Evolutionary conservation across 1,284 basidiomycete species (phyloP).

Genomic region (Apiotrichum laibachii): DNA sequence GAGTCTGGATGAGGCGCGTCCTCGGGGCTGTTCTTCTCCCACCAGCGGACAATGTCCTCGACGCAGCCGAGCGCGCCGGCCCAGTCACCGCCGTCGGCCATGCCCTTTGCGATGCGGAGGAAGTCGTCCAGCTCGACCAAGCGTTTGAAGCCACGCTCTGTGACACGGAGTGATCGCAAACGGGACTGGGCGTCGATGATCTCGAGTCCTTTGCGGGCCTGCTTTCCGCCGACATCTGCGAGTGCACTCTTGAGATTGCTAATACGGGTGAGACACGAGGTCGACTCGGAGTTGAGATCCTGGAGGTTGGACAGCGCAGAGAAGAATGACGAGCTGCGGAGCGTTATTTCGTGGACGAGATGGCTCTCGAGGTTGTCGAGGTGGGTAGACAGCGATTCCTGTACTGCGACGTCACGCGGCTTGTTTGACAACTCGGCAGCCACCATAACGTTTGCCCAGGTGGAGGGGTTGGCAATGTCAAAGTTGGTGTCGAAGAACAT

Average conservation of each 20-base stretch:
- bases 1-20: constrained; percentile 4
- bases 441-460: constrained; percentile 69
- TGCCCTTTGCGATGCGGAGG: constrained; percentile 63
- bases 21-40: constrained; percentile 51
- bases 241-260: constrained; percentile 68
- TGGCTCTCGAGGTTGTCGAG: constrained; percentile 94
- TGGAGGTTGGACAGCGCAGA: constrained; percentile 92
- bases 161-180: constrained; percentile 60
- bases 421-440: constrained; percentile 20
- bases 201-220: constrained; percentile 72
- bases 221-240: constrained; percentile 70
- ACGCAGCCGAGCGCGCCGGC: constrained; percentile 73
- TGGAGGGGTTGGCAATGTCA: constrained; percentile 79
- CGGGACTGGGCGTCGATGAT: constrained; percentile 67
- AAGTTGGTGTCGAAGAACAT: constrained; percentile 78
- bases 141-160: constrained; percentile 64
- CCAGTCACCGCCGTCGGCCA: constrained; percentile 81
- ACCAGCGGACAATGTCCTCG: constrained; percentile 68
- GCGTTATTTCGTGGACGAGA: constrained; percentile 86
- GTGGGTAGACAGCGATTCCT: constrained; percentile 90
- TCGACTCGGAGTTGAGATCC: constrained; percentile 83
- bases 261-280: constrained; percentile 75
- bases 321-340: constrained; percentile 91
- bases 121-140: constrained; percentile 73
- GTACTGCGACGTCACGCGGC: constrained; percentile 62